phyloP scores from a whole-genome alignment of 805 yeast genomes.

The Wickerhamiella slavikovae region DNA sequence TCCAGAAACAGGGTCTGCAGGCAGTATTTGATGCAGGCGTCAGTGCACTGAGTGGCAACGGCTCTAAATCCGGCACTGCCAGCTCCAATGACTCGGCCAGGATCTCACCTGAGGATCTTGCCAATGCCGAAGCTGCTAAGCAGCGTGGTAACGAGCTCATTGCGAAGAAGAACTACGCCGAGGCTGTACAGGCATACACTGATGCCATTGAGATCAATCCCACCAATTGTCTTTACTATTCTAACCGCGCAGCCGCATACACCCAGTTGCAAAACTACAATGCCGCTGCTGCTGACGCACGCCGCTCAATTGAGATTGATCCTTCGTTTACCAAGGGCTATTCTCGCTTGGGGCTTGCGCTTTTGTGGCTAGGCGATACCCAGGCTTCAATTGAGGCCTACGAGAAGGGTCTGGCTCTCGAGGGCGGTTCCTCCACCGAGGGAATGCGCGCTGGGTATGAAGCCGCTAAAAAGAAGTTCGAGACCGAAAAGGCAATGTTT shows the following conservation, averaged over 20 bases:
- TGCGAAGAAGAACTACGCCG: constrained; percentile 50
- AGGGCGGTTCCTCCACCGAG: constrained; percentile 67
- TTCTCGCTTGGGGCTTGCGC: constrained; percentile 86
- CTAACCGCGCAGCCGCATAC: constrained; percentile 94
- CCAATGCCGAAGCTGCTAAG: constrained; percentile 69
- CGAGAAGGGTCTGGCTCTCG: constrained; percentile 66
- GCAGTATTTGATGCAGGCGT: constrained; percentile 6
- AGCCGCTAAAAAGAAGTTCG: constrained; percentile 75
- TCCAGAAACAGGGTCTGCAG: constrained; percentile 16
- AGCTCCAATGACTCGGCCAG: neutral
- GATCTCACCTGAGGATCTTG: constrained; percentile 22
- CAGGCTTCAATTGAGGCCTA: constrained; percentile 82
- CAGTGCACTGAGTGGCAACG: constrained; percentile 1
- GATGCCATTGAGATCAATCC: constrained; percentile 56
- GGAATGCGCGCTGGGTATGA: constrained; percentile 88
- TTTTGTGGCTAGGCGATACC: constrained; percentile 84
- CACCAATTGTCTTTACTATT: constrained; percentile 60
- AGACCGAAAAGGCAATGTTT: constrained; percentile 29
- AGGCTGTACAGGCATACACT: constrained; percentile 60
- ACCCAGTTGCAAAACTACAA: constrained; percentile 58
- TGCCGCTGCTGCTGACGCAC: constrained; percentile 66
- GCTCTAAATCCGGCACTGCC: neutral
- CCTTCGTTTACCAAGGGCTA: constrained; percentile 79
- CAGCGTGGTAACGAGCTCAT: constrained; percentile 76
- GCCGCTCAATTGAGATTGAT: constrained; percentile 56